A percentile compares a stretch with the other conserved stretches of the same genome.
phyloP scores from a whole-genome alignment of 192 early-diverging fungal genomes.

The Coemansia sp. region DNA sequence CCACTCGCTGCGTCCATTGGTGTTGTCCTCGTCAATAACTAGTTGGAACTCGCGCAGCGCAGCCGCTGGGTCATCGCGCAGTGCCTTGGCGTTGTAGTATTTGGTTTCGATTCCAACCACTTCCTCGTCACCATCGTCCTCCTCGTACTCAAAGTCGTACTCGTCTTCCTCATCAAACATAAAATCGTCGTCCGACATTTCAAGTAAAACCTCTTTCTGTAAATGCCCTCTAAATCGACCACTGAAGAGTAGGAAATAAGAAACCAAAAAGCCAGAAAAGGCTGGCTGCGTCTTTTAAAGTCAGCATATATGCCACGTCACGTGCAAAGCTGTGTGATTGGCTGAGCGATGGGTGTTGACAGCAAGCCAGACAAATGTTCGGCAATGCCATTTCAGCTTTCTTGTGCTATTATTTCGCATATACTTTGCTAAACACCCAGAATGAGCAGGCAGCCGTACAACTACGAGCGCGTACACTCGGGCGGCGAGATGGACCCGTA shows the following conservation, averaged over 20 bases:
- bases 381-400: background rate
- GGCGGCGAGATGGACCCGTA: conserved; percentile 53
- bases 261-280: background rate
- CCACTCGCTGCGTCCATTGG: conserved; percentile 27
- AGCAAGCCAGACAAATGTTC: background rate
- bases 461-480: conserved; percentile 41
- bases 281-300: background rate
- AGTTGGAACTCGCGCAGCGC: conserved; percentile 31
- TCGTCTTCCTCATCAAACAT: conserved; percentile 49
- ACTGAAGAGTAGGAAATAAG: background rate
- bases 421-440: background rate
- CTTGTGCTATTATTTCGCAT: background rate
- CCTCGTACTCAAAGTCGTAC: conserved; percentile 45
- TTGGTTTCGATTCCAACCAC: conserved; percentile 41
- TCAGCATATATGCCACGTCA: background rate
- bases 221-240: background rate
- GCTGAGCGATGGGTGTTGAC: background rate
- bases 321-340: background rate
- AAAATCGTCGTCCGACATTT: conserved; percentile 53
- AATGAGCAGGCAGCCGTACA: conserved; percentile 42
- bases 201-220: background rate
- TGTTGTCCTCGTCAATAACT: conserved; percentile 20
- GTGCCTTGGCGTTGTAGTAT: conserved; percentile 53
- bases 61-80: conserved; percentile 27
- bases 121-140: conserved; percentile 36